phyloP scores from a whole-genome alignment of 306 rosid genomes.

The Neltuma alba region DNA sequence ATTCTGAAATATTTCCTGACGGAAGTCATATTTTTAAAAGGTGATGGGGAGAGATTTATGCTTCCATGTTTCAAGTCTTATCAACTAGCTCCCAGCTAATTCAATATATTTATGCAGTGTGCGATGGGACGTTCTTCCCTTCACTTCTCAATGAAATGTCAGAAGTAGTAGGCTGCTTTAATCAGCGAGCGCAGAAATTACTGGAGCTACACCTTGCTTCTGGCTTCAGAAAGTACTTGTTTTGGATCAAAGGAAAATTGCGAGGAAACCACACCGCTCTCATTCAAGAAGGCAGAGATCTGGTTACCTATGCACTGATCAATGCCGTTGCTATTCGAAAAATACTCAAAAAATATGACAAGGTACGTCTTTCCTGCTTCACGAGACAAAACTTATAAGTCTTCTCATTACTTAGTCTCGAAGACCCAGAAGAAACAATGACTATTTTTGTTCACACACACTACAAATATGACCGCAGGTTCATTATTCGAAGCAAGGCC shows the following conservation, averaged over 20 bases:
- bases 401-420: not conserved
- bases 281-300: slow-evolving; percentile 79
- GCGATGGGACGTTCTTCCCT: slow-evolving; percentile 95
- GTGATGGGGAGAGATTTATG: not conserved
- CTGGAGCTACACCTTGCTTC: slow-evolving; percentile 81
- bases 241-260: slow-evolving; percentile 71
- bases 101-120: slow-evolving; percentile 50
- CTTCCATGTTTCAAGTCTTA: slow-evolving; percentile 7
- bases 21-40: not conserved
- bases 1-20: not conserved
- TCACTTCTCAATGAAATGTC: slow-evolving; percentile 91
- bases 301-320: slow-evolving; percentile 86
- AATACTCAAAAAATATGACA: slow-evolving; percentile 90
- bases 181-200: slow-evolving; percentile 84
- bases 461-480: slow-evolving; percentile 51
- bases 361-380: slow-evolving; percentile 50
- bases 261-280: slow-evolving; percentile 51
- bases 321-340: slow-evolving; percentile 83
- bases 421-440: not conserved
- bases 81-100: slow-evolving; percentile 3
- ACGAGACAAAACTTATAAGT: not conserved
- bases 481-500: slow-evolving; percentile 95
- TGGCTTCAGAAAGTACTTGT: slow-evolving; percentile 72
- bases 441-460: not conserved
- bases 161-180: slow-evolving; percentile 73